phyloP scores from a whole-genome alignment of 352 stramenopile genomes.

The Globisporangium rhizosaccharum region DNA sequence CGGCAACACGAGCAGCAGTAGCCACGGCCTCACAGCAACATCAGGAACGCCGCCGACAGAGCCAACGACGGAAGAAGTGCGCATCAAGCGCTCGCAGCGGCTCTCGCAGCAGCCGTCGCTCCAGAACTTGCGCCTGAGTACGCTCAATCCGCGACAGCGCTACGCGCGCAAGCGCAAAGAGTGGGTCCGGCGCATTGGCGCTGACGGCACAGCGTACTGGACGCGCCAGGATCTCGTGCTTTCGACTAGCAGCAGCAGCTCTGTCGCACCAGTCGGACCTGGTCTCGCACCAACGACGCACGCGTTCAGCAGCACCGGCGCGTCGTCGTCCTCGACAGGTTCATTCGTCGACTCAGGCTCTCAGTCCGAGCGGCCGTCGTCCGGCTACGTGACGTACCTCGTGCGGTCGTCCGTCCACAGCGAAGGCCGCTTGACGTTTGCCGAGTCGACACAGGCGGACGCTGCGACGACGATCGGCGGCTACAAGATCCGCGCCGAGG shows the following conservation, averaged over 20 bases:
- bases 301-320: not conserved
- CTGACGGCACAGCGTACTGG: slow-evolving; percentile 71
- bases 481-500: slow-evolving; percentile 46
- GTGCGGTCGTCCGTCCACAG: slow-evolving; percentile 61
- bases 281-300: no score
- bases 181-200: slow-evolving; percentile 60
- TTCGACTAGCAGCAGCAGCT: slow-evolving; percentile 14
- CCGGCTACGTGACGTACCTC: slow-evolving; percentile 66
- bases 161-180: slow-evolving; percentile 78
- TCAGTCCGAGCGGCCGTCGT: slow-evolving; percentile 30
- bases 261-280: not conserved
- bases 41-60: slow-evolving; percentile 12
- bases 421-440: slow-evolving; percentile 52
- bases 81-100: slow-evolving; percentile 18
- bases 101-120: slow-evolving; percentile 19
- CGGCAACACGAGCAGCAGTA: slow-evolving; percentile 16
- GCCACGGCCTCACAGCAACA: slow-evolving; percentile 20
- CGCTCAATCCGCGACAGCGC: slow-evolving; percentile 64
- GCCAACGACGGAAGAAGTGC: slow-evolving; percentile 4
- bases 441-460: slow-evolving; percentile 53
- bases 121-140: slow-evolving; percentile 41
- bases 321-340: not conserved
- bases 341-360: not conserved
- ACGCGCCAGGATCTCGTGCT: slow-evolving; percentile 47
- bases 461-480: slow-evolving; percentile 57